Evolutionary conservation across 2,329 filamentous ascomycete genomes (phyloP).

Genomic region (Mycosphaerelloides madeirae): DNA sequence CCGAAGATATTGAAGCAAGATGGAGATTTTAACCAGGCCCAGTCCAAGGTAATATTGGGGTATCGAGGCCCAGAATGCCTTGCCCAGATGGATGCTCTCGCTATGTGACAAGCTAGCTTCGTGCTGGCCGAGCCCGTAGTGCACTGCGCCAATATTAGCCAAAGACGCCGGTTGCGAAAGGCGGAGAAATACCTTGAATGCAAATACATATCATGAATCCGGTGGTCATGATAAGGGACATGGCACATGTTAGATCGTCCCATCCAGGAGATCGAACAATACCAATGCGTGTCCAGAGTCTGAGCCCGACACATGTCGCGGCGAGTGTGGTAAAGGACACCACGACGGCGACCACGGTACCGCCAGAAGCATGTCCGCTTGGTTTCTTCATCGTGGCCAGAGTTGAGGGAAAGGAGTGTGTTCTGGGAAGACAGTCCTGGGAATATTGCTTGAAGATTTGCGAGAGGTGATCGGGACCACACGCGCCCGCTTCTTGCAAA

Average conservation of each 20-base stretch:
- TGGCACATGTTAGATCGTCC: too few species aligned
- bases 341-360: conserved; percentile 14
- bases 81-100: conserved; percentile 5
- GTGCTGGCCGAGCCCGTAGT: conserved; percentile 18
- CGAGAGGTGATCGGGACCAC: too few species aligned
- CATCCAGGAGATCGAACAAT: conserved; percentile 11
- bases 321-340: conserved; percentile 17
- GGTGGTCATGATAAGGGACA: too few species aligned
- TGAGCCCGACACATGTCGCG: conserved; percentile 10
- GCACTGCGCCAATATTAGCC: conserved; percentile 11
- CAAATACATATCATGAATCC: too few species aligned
- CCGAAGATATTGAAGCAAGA: conserved; percentile 16
- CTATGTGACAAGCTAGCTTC: conserved; percentile 10
- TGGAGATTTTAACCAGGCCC: conserved; percentile 17
- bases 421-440: too few species aligned
- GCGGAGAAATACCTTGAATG: too few species aligned
- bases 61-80: conserved; percentile 15
- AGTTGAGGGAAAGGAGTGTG: too few species aligned
- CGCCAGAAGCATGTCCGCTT: conserved; percentile 16
- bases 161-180: too few species aligned
- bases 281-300: conserved; percentile 15
- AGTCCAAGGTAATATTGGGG: conserved; percentile 16
- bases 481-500: too few species aligned
- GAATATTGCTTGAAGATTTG: too few species aligned
- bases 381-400: too few species aligned